Percentiles rank a stretch among this genome's conserved stretches.
These are phyloP conservation scores for Cicer judaicum DNA, from an alignment of 306 rosid species.

Conservation along the genomic window DNA sequence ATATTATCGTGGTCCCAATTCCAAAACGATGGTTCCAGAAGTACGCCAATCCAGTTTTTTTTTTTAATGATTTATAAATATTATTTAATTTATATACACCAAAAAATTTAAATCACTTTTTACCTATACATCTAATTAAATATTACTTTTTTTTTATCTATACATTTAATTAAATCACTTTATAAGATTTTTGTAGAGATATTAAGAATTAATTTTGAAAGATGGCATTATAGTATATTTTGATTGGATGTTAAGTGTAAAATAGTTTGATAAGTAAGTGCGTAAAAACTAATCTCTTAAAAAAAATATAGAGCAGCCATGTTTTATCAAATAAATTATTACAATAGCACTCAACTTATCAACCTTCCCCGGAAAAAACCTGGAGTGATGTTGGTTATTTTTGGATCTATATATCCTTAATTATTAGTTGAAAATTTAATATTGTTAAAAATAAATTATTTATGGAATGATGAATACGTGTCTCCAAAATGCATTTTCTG, in stretches of 20 bases:
- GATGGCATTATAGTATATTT: no score
- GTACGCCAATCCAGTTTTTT: not conserved
- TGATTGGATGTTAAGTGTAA: no score
- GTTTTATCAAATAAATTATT: not conserved
- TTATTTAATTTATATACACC: no score
- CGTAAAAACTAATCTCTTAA: no score
- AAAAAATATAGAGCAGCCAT: conserved; percentile 9
- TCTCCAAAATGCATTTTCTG: conserved; percentile 19
- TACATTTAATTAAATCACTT: no score
- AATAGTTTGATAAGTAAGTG: no score
- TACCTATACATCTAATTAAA: no score
- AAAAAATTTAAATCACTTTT: no score
- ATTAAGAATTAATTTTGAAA: no score
- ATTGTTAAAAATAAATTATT: not conserved
- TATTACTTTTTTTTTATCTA: no score
- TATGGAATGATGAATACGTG: not conserved
- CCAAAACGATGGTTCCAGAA: not conserved
- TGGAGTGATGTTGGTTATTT: not conserved
- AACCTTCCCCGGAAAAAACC: conserved; percentile 24
- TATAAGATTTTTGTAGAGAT: no score
- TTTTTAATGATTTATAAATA: not conserved
- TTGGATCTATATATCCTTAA: conserved; percentile 30
- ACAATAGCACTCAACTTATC: not conserved
- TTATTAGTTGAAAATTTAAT: not conserved
- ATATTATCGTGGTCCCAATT: conserved; percentile 11